These are phyloP conservation scores for Aspergillus nidulans DNA, from an alignment of 495 filamentous ascomycete genomes.

Conservation along the genomic window DNA sequence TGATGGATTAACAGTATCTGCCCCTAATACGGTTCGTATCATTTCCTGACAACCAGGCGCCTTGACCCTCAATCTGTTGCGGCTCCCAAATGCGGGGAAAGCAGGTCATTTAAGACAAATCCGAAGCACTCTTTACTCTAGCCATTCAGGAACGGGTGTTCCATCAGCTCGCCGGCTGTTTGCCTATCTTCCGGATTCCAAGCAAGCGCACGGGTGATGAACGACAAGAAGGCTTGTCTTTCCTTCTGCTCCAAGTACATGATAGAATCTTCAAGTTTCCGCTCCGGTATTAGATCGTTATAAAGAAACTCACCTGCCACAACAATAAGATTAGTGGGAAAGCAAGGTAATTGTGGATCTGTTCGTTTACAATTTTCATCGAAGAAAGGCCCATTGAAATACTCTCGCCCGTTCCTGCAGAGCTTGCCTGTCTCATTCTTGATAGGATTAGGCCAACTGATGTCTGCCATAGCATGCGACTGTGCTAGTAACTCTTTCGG, in stretches of 20 bases:
- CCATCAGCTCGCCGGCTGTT: not conserved
- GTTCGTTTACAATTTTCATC: conserved; percentile 11
- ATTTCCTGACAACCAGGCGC: too few relatives aligned
- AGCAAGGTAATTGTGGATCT: not conserved
- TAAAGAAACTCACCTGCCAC: not conserved
- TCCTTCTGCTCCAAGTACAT: not conserved
- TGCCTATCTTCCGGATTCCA: not conserved
- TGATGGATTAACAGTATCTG: not conserved
- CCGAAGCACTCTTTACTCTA: not conserved
- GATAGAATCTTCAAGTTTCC: conserved; percentile 1
- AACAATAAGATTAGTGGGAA: not conserved
- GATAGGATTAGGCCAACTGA: conserved; percentile 18
- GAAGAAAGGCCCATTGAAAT: conserved; percentile 24
- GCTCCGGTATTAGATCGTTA: not conserved
- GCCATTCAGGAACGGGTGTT: not conserved
- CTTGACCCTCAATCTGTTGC: too few relatives aligned
- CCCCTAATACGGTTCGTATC: not conserved
- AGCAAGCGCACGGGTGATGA: not conserved
- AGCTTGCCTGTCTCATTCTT: conserved; percentile 9
- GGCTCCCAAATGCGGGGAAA: not conserved
- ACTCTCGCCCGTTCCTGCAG: conserved; percentile 14
- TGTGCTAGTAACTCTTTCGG: conserved; percentile 30
- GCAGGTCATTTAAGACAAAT: not conserved
- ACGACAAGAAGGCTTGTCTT: not conserved
- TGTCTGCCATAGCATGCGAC: conserved; percentile 13